A percentile compares a stretch with the other conserved stretches of the same genome.
Conservation (phyloP, 129 eudicot genomes). For the Lonicera japonica region DNA sequence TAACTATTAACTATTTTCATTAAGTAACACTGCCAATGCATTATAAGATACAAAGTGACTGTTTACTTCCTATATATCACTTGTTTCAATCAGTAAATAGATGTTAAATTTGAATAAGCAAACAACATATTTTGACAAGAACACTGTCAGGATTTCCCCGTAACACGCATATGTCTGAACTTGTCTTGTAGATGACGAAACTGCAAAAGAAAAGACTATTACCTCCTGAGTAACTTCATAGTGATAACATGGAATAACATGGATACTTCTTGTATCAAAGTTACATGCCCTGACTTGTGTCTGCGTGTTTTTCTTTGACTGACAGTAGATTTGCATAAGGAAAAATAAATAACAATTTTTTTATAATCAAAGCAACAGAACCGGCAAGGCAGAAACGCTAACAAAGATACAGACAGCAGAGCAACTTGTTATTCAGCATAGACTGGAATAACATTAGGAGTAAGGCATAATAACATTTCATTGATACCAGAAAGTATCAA, state of each 20-base stretch:
- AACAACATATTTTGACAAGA: not conserved
- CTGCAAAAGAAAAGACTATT: slow-evolving; percentile 5
- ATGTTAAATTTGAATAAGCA: not conserved
- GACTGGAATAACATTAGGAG: too few species aligned
- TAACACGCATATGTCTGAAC: not conserved
- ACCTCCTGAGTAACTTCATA: slow-evolving; percentile 97
- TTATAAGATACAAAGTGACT: too few species aligned
- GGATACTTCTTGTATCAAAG: slow-evolving; percentile 19
- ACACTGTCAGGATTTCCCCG: not conserved
- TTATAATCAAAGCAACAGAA: not conserved
- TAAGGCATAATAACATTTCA: too few species aligned
- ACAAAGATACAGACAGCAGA: not conserved
- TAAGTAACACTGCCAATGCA: too few species aligned
- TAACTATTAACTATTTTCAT: too few species aligned
- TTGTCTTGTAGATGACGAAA: not conserved
- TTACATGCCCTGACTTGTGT: slow-evolving; percentile 35
- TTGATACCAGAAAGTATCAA: too few species aligned
- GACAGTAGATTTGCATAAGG: slow-evolving; percentile 28
- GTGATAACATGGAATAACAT: slow-evolving; percentile 48
- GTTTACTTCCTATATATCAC: too few species aligned
- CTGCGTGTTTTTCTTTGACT: slow-evolving; percentile 43
- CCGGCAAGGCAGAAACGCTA: slow-evolving; percentile 1
- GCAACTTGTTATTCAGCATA: too few species aligned
- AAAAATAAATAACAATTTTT: slow-evolving; percentile 11
- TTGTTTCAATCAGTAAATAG: too few species aligned